These are phyloP conservation scores for Eucalyptus sp. DNA, from an alignment of 345 rosid species.

Conservation along the genomic window DNA sequence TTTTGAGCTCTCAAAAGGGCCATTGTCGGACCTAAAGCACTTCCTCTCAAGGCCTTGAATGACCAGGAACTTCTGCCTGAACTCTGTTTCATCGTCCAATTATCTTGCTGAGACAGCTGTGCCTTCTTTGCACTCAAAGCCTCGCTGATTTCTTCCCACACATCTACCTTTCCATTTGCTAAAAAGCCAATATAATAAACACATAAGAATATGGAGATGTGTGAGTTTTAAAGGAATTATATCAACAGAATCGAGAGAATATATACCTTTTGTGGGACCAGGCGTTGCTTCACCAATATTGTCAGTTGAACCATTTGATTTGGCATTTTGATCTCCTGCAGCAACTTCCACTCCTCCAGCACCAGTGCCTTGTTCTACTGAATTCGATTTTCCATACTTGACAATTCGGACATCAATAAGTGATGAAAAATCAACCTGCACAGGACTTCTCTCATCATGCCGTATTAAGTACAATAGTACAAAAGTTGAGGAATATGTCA, in stretches of 20 bases:
- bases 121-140: conserved; percentile 62
- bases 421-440: conserved; percentile 63
- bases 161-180: conserved; percentile 41
- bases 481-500: neutral
- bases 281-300: conserved; percentile 5
- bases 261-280: conserved; percentile 39
- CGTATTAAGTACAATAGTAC: neutral
- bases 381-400: conserved; percentile 14
- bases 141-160: conserved; percentile 69
- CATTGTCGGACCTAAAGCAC: conserved; percentile 84
- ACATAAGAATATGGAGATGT: neutral
- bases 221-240: neutral
- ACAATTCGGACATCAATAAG: conserved; percentile 62
- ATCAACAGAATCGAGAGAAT: neutral
- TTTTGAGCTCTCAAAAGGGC: conserved; percentile 66
- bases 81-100: conserved; percentile 33
- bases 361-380: conserved; percentile 5
- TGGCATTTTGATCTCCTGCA: conserved; percentile 6
- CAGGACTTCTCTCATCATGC: neutral
- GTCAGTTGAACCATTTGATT: neutral
- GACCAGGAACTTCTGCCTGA: conserved; percentile 49
- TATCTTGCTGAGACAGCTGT: conserved; percentile 37
- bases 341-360: conserved; percentile 1
- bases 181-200: neutral
- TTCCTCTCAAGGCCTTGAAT: conserved; percentile 53